Conservation (phyloP, 2,329 filamentous ascomycete genomes). For the Penicillium sp. region DNA sequence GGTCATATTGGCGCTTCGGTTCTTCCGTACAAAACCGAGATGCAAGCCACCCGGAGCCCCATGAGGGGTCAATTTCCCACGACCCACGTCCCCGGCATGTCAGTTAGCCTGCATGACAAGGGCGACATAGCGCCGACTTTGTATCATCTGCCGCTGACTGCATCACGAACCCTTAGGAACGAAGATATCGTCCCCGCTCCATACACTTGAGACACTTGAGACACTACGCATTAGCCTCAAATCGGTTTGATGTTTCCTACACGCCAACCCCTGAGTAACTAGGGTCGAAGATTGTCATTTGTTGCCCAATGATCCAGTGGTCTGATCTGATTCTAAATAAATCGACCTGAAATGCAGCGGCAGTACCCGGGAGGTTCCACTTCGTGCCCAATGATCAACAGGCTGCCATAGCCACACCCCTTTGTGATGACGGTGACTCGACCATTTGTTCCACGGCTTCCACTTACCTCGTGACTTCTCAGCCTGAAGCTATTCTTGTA, state of each 20-base stretch:
- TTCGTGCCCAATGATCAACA: slow-evolving; percentile 12
- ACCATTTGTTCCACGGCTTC: slow-evolving; percentile 8
- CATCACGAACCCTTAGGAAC: background rate
- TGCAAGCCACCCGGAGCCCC: slow-evolving; percentile 6
- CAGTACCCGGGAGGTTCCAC: slow-evolving; percentile 5
- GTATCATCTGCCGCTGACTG: slow-evolving; percentile 10
- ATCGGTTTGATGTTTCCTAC: background rate
- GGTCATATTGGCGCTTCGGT: background rate
- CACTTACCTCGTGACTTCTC: slow-evolving; percentile 16
- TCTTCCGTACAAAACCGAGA: background rate
- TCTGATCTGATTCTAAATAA: slow-evolving; percentile 3
- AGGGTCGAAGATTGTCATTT: background rate
- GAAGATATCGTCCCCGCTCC: background rate
- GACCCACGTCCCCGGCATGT: background rate
- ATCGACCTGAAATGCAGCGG: slow-evolving; percentile 9
- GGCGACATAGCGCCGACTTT: background rate
- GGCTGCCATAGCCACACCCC: slow-evolving; percentile 3
- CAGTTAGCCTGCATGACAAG: background rate
- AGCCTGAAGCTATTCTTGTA: slow-evolving; percentile 21
- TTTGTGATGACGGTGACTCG: slow-evolving; percentile 3
- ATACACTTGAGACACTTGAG: background rate
- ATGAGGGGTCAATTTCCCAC: slow-evolving; percentile 1
- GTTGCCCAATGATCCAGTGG: slow-evolving; percentile 8
- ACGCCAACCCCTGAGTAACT: background rate
- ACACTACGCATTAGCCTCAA: background rate